Base-by-base conservation (phyloP, 352 stramenopile genomes). In the Globisporangium canariense region DNA sequence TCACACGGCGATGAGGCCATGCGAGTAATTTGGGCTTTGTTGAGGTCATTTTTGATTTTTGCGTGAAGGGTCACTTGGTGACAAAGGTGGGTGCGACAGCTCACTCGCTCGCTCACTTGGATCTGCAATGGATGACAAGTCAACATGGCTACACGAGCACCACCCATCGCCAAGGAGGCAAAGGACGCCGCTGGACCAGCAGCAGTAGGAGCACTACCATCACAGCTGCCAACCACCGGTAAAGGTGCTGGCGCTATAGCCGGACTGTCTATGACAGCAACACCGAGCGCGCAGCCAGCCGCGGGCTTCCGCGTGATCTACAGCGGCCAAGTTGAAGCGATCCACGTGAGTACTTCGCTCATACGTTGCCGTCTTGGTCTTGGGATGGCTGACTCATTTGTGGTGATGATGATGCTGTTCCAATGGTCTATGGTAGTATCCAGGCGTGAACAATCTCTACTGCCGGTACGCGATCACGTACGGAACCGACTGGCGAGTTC, bases 401-500 rank as follows among this genome's bases (percentile, higher is more conserved):
- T 58, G 13, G 22, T 14, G 11, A 54, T 36, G 25, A 18, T 36
- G 47, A 30, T 28, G 47, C 25, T 53, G 47, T 53, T 53, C 18
- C 7, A 9, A 16, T 45, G 38, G 38, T 18, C 3, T 11, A 45
- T 45, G 38, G 38, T 63, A 95, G 79, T 94, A 93, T 57, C 77
- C 75, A 18, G 82, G 79, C 2, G 68, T 94, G 30, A 80, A 81
- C 52, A 96, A 97, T 64, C 60, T 98, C 11, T 98, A 98, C 69
- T 98, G 90, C 59, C 87, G 91, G 53, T 98, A 98, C 65, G 68
- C 81, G 18, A 87, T 98, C 60, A 91, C 78, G 3, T 97, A 96
- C 65, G 96, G 94, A 22, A 77, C 86, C 25, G 92, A 98, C 74
- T 98, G 96, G 94, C 82, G 81, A 11, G 79, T 98, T 8, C 70